A percentile compares a stretch with the other conserved stretches of the same genome.
phyloP scores from a whole-genome alignment of 1,284 basidiomycete species.

The Grifola frondosa region DNA sequence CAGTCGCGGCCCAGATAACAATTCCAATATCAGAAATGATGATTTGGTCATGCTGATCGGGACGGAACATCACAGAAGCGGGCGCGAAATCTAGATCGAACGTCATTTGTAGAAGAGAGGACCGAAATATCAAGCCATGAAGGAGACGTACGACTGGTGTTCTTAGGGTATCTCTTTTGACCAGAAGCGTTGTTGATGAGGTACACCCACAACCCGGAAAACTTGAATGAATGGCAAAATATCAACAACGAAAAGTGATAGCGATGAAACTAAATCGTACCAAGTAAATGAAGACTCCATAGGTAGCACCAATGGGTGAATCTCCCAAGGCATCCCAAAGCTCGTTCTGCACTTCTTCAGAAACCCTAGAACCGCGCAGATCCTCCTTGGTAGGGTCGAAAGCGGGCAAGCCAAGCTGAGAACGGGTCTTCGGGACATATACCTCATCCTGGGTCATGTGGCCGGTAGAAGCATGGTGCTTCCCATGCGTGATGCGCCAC shows the following conservation, averaged over 20 bases:
- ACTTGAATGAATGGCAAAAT: neutral
- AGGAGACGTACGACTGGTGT: constrained; percentile 85
- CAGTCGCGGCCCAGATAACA: constrained; percentile 64
- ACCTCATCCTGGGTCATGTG: constrained; percentile 98
- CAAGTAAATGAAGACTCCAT: constrained; percentile 69
- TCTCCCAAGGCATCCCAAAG: constrained; percentile 90
- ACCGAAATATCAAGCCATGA: neutral
- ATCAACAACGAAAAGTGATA: constrained; percentile 5
- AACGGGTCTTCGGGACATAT: constrained; percentile 90
- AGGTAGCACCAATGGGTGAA: constrained; percentile 81
- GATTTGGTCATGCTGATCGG: constrained; percentile 80
- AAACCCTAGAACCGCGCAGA: constrained; percentile 65
- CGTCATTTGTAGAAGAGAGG: no score
- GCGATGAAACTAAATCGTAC: no score
- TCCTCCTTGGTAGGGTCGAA: constrained; percentile 72
- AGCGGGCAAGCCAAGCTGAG: constrained; percentile 63
- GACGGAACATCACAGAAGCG: constrained; percentile 78
- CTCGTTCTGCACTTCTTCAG: constrained; percentile 74
- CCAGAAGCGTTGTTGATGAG: constrained; percentile 86
- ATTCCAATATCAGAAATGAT: constrained; percentile 87
- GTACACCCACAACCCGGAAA: constrained; percentile 83
- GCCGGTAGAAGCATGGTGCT: constrained; percentile 94
- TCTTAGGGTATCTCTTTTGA: constrained; percentile 80
- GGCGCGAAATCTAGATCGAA: constrained; percentile 84
- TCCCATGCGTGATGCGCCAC: constrained; percentile 96